Conservation (phyloP, 129 eudicot genomes). For the Chrysanthemum seticuspe region DNA sequence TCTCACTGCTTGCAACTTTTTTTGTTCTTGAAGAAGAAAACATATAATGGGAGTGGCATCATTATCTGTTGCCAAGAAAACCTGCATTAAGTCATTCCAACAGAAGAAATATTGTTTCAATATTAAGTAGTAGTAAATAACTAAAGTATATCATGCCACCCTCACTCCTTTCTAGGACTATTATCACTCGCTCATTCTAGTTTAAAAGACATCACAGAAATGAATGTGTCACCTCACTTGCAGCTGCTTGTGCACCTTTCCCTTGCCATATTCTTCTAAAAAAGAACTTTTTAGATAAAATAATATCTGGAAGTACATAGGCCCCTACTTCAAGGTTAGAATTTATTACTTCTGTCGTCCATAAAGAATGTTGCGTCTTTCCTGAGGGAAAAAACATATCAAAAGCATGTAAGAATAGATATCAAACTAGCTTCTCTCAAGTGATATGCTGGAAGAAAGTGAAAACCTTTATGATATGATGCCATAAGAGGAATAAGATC, state of each 20-base stretch:
- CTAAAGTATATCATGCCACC: slow-evolving; percentile 11
- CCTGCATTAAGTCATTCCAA: slow-evolving; percentile 40
- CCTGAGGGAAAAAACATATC: slow-evolving; percentile 46
- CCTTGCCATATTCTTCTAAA: slow-evolving; percentile 96
- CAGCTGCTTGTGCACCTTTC: slow-evolving; percentile 86
- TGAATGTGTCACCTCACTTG: slow-evolving; percentile 70
- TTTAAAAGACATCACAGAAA: slow-evolving; percentile 21
- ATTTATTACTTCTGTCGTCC: slow-evolving; percentile 65
- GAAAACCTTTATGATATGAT: slow-evolving; percentile 81
- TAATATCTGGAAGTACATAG: slow-evolving; percentile 39
- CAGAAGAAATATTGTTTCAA: neutral
- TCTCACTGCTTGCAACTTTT: slow-evolving; percentile 64
- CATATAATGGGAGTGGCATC: slow-evolving; percentile 78
- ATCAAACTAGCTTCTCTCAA: slow-evolving; percentile 9
- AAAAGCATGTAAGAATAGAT: slow-evolving; percentile 20
- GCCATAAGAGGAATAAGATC: slow-evolving; percentile 81
- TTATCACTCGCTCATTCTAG: neutral
- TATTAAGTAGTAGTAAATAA: slow-evolving; percentile 5
- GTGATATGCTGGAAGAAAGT: slow-evolving; percentile 1
- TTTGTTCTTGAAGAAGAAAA: slow-evolving; percentile 95
- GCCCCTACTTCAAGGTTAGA: slow-evolving; percentile 42
- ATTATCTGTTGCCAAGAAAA: slow-evolving; percentile 82
- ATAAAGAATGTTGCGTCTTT: slow-evolving; percentile 83
- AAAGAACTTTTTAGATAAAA: slow-evolving; percentile 49
- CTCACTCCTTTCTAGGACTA: slow-evolving; percentile 25